Evolutionary conservation across 192 early-diverging fungal genomes (phyloP), one percentile per base, ranked within the genome.

Genomic region (Coemansia sp.): DNA sequence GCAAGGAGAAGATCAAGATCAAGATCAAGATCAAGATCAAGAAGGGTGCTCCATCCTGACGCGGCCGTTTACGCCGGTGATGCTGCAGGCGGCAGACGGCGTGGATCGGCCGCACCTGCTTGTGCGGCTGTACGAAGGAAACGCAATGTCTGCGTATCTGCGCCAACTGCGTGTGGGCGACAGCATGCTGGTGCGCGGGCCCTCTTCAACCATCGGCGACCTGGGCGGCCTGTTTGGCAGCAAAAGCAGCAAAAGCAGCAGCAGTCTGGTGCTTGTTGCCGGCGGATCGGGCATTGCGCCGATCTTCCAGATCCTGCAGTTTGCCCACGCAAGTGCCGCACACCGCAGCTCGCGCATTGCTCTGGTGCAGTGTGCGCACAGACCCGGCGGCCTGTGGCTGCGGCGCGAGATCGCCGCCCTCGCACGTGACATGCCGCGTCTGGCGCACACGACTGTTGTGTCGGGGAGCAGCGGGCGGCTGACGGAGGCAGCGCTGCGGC

Each of bases 281-380:
- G 78, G 66, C 13, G 78, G 78, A 8, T 80, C 78, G 10, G 78
- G 78, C 11, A 69, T 80, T 63, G 72, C 78, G 15, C 72, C 78
- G 1, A 54, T 80, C 21, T 74, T 80, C 48, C 77, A 80, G 40
- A 36, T 63, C 4, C 46, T 80, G 39, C 77, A 74, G 56, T 80
- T 68, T 62, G 77, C 77, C 1, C 66, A 65, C 37, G 26, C 67
- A 32, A 71, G 72, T 59, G 39, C 26, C 32, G 57, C 52, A 12
- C 74, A 80, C 47, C 48, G 55, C 47, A 5, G 48, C n/a, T 61
- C 51, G 11, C 71, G 54, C 32, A 62, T 80, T 2, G 54, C 72
- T 0, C 21, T 71, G 11, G 42, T 74, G 6, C 77, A 80, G 18
- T 80, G 77, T 22, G 69, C 69, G 11, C 60, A 43, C 10, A 61